Conservation (phyloP, 2,329 filamentous ascomycete genomes). For the Sporothrix euskadiensis region DNA sequence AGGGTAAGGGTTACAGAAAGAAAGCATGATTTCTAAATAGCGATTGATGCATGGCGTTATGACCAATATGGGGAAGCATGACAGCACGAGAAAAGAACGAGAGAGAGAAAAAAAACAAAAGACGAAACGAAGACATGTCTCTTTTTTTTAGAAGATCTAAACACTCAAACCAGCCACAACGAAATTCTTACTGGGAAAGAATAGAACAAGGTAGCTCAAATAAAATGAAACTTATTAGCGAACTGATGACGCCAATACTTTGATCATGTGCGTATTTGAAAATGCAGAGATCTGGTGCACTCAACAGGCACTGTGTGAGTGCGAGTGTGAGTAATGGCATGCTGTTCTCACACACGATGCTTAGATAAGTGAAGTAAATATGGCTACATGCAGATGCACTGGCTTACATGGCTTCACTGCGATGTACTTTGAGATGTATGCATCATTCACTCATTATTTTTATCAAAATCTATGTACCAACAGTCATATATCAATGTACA, state of each 20-base stretch:
- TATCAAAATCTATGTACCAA: neutral
- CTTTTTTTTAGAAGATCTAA: neutral
- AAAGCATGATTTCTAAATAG: neutral
- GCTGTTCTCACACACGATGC: neutral
- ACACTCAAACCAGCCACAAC: neutral
- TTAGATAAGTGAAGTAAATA: neutral
- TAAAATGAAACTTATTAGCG: neutral
- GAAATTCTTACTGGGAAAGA: neutral
- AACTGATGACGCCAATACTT: neutral
- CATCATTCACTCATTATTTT: neutral
- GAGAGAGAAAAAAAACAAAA: neutral
- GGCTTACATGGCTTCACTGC: neutral
- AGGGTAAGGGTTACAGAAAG: neutral
- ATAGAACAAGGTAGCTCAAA: neutral
- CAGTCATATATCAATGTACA: neutral
- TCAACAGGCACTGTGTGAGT: neutral
- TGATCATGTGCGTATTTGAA: neutral
- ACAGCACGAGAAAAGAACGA: neutral
- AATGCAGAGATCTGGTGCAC: neutral
- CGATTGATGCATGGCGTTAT: constrained; percentile 3
- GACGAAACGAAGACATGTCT: neutral
- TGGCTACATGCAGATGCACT: no score
- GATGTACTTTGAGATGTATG: neutral
- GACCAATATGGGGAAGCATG: neutral
- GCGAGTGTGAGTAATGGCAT: neutral